phyloP scores from a whole-genome alignment of 768 basidiomycete genomes.

The Boletus coccyginus region DNA sequence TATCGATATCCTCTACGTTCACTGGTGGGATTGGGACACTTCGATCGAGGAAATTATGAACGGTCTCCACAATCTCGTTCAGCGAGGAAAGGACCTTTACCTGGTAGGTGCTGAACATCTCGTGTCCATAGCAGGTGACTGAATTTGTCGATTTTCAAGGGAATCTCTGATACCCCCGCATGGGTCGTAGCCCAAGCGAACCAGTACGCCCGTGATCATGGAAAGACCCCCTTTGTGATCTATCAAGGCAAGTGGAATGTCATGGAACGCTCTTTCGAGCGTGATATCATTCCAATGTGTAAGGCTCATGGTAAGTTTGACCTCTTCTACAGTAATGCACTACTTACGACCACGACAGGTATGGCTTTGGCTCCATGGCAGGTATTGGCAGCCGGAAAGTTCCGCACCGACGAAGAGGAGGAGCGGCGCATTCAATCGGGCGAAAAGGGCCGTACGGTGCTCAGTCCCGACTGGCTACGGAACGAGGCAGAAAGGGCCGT shows the following conservation, averaged over 20 bases:
- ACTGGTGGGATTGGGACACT: conserved; percentile 14
- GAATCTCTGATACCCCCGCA: conserved; percentile 43
- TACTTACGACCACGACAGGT: conserved; percentile 34
- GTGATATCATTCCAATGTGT: too few relatives aligned
- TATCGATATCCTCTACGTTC: conserved; percentile 55
- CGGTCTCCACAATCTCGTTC: conserved; percentile 13
- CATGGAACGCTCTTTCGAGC: too few relatives aligned
- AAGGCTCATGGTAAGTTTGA: conserved; percentile 13
- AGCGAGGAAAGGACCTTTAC: conserved; percentile 42
- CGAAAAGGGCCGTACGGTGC: conserved; percentile 19
- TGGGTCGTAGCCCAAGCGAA: conserved; percentile 51
- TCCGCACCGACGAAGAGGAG: conserved; percentile 33
- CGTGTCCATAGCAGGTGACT: too few relatives aligned
- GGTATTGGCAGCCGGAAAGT: conserved; percentile 29
- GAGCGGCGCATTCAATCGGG: conserved; percentile 8
- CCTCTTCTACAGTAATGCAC: too few relatives aligned
- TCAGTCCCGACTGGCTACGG: conserved; percentile 31
- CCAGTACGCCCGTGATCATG: conserved; percentile 46
- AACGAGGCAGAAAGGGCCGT: conserved; percentile 32
- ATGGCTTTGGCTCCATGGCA: conserved; percentile 37
- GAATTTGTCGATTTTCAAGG: conserved; percentile 20
- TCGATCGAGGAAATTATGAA: too few relatives aligned
- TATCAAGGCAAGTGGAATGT: not conserved
- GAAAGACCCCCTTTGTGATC: too few relatives aligned
- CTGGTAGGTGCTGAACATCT: conserved; percentile 21